A percentile compares a stretch with the other conserved stretches of the same genome.
phyloP scores from a whole-genome alignment of 1,284 basidiomycete genomes.

The Ceratobasidium sp. region DNA sequence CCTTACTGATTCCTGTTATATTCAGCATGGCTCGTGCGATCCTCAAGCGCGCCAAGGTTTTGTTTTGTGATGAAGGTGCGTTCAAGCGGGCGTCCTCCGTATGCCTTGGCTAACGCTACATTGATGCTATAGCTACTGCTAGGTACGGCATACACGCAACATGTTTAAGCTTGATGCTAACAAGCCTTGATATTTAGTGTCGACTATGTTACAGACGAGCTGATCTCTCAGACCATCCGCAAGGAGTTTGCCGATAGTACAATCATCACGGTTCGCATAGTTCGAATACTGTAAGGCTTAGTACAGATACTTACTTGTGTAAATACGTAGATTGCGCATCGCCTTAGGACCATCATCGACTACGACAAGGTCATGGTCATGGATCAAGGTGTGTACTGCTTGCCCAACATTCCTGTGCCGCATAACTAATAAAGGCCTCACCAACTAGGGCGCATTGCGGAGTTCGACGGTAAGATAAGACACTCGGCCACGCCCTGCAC shows the following conservation, averaged over 20 bases:
- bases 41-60: constrained; percentile 75
- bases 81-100: constrained; percentile 23
- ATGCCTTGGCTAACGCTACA: constrained; percentile 23
- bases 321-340: constrained; percentile 67
- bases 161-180: not conserved
- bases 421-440: constrained; percentile 28
- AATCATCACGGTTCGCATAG: constrained; percentile 56
- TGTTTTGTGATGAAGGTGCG: constrained; percentile 80
- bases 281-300: not conserved
- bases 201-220: constrained; percentile 80
- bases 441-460: constrained; percentile 69
- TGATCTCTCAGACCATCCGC: constrained; percentile 78
- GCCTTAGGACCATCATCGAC: constrained; percentile 71
- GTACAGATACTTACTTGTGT: not conserved
- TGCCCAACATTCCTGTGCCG: not conserved
- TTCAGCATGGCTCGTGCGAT: constrained; percentile 82
- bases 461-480: constrained; percentile 69
- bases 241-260: constrained; percentile 72
- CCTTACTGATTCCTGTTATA: not conserved
- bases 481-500: not conserved
- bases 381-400: constrained; percentile 70
- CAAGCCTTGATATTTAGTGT: constrained; percentile 59
- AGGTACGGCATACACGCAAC: constrained; percentile 57
- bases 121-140: constrained; percentile 65
- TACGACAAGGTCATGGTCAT: constrained; percentile 82